Conservation (phyloP, 495 filamentous ascomycete species). For the Cryomyces minteri region DNA sequence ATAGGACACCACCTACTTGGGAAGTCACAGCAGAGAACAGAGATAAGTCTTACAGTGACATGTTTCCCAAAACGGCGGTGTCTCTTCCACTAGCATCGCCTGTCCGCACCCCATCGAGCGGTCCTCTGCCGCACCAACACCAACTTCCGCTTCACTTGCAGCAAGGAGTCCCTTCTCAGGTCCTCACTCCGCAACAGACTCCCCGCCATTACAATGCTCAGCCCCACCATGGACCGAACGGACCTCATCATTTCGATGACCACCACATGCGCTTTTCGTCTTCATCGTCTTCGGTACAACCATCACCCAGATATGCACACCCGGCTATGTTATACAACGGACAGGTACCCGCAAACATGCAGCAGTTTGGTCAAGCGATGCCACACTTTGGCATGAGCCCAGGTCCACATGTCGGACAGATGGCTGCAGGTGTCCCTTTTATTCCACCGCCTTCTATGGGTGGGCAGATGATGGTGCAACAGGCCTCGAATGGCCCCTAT, state of each 20-base stretch:
- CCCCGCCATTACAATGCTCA: constrained; percentile 17
- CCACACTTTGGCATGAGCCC: constrained; percentile 53
- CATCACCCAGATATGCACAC: constrained; percentile 59
- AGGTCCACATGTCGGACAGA: not conserved
- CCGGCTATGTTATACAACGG: constrained; percentile 51
- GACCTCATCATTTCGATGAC: constrained; percentile 53
- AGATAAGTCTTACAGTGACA: constrained; percentile 51
- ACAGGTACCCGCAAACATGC: constrained; percentile 46
- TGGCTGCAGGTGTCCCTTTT: no score
- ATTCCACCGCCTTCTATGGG: no score
- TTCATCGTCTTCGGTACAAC: constrained; percentile 55
- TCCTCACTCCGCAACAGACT: constrained; percentile 15
- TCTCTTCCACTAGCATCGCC: constrained; percentile 40
- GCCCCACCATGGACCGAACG: constrained; percentile 23
- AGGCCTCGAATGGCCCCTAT: constrained; percentile 4
- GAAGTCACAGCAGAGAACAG: constrained; percentile 40
- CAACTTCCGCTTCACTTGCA: constrained; percentile 41
- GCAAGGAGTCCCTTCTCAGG: constrained; percentile 9
- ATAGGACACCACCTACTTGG: constrained; percentile 68
- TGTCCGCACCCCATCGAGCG: constrained; percentile 42
- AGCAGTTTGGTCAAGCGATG: constrained; percentile 47
- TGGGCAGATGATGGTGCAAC: no score
- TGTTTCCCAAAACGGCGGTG: constrained; percentile 47
- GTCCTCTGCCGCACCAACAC: constrained; percentile 54
- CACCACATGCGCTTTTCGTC: constrained; percentile 76